Base-by-base conservation (phyloP, 2,329 filamentous ascomycete genomes). In the Sporothrix brunneoviolacea region DNA sequence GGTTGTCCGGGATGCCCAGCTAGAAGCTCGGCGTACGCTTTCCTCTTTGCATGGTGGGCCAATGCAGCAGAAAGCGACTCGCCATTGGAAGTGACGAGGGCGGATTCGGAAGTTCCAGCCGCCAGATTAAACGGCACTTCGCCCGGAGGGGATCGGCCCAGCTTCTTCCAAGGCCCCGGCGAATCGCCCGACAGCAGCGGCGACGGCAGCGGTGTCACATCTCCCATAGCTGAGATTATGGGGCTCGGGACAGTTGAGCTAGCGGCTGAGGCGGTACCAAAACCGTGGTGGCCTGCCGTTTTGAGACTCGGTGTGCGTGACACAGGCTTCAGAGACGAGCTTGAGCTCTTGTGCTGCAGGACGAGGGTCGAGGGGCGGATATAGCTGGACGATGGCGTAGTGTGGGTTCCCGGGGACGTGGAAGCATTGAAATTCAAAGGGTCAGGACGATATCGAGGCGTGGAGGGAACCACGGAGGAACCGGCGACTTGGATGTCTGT, bases 161-260 rank as follows among this genome's bases (percentile, higher is more conserved):
- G 65, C 62, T 71, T 73, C 64, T 74, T 81, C 83, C 83, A 83
- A 19, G 83, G 81, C 22, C 83, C 81, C 12, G 82, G 79, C 1
- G 83, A 86, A 59, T 84, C 81, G 55, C 71, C 72, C 4, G 74
- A 74, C 59, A 85, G 74, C 40, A 91, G 73, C 4, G 87, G 87
- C 19, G 87, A 91, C 3, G 87, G 87, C 30, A 93, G 70, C 50
- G 87, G 87, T 4, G 88, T 91, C 55, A 93, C 70, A 63, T 89
- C 84, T 54, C 83, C 82, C 80, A 90, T 84, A 40, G 86, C 85
- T 53, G 82, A 77, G 49, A 90, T 79, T 56, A 86, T 78, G 4
- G 86, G 86, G 50, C 86, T 90, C 7, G 85, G 79, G n/a, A 85
- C 74, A 27, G 76, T 71, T 4, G 85, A 89, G 59, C 78, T 84